phyloP scores from a whole-genome alignment of 139 green algal species.

The Desmodesmus armatus region DNA sequence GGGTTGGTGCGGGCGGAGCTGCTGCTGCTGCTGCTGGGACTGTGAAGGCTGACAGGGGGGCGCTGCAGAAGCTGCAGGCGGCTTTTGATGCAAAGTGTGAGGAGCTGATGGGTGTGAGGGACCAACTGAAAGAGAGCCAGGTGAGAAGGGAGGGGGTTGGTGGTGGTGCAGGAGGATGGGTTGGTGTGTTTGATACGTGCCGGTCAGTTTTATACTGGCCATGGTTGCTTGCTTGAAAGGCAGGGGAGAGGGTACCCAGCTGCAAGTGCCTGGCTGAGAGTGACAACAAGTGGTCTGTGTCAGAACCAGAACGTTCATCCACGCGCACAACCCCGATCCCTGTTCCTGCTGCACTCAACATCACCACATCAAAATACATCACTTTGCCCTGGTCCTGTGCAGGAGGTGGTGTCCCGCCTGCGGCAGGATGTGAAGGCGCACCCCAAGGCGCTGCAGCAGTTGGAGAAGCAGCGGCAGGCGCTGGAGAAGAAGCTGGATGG shows the following conservation, averaged over 20 bases:
- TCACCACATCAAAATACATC: too few relatives aligned
- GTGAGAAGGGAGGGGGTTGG: neutral
- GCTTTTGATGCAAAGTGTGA: constrained; percentile 28
- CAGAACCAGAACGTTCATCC: too few relatives aligned
- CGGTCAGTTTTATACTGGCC: too few relatives aligned
- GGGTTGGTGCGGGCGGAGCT: neutral
- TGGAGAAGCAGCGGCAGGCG: constrained; percentile 32
- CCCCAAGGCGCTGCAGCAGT: constrained; percentile 27
- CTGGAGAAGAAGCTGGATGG: constrained; percentile 27
- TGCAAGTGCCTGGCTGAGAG: too few relatives aligned
- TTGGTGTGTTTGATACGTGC: too few relatives aligned
- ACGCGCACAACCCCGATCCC: too few relatives aligned
- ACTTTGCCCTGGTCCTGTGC: too few relatives aligned
- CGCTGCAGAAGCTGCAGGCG: constrained; percentile 23
- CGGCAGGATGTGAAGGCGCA: constrained; percentile 27
- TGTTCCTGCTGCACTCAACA: too few relatives aligned
- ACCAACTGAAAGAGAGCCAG: constrained; percentile 34
- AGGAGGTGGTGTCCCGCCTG: constrained; percentile 15
- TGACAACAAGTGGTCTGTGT: too few relatives aligned
- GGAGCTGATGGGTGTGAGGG: constrained; percentile 6
- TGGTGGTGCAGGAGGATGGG: too few relatives aligned
- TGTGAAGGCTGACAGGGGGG: neutral
- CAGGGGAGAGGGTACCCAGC: too few relatives aligned
- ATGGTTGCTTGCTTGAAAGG: too few relatives aligned
- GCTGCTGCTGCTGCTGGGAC: neutral